Evolutionary conservation across 495 filamentous ascomycete species (phyloP), one percentile per base, ranked within the genome.

Genomic region (Aspergillus homomorphus): DNA sequence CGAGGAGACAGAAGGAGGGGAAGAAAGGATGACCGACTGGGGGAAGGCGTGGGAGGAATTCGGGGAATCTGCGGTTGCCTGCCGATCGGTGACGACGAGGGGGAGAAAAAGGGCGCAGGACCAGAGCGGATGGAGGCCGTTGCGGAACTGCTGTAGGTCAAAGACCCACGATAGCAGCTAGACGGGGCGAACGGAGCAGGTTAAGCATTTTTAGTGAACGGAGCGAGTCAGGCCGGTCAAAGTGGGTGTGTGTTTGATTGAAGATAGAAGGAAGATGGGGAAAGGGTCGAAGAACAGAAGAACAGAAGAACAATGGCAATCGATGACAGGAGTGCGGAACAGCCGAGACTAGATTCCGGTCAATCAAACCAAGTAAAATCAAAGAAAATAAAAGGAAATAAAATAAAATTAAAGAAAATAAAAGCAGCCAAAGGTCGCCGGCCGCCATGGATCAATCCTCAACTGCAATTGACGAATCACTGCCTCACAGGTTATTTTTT

Each of bases 121-220:
- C 7, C 18, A 30, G 24, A 51, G 18, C 7, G 28, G 9, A 51
- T 30, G 48, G 22, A 15, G 23, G 20, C 24, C 16, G 30, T 23
- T 30, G 14, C 21, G 48, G 48, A 38, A 38, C 48, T 28, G 48
- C 48, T 28, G 48, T 28, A 28, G 48, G 48, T 51, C 48, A 51
- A 28, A 19, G 48, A 51, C 48, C 48, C 48, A 51, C 48, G 48
- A 51, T 10, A 28, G 48, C 45, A 46, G 45, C 45, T 38, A 38
- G 33, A 10, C 33, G 33, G 33, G 33, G 33, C 33, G 15, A 38
- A 38, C 15, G 33, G 33, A 38, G 33, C 33, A 38, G 15, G 33
- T 38, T 38, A 38, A 38, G 33, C 33, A 38, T 38, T 38, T 38
- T 38, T 38, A 38, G 33, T 28, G 26, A 28, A 28, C 26, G 26